These are phyloP conservation scores for Chaetomiaceae sp. DNA, from an alignment of 2,329 filamentous ascomycete genomes.

Conservation along the genomic window DNA sequence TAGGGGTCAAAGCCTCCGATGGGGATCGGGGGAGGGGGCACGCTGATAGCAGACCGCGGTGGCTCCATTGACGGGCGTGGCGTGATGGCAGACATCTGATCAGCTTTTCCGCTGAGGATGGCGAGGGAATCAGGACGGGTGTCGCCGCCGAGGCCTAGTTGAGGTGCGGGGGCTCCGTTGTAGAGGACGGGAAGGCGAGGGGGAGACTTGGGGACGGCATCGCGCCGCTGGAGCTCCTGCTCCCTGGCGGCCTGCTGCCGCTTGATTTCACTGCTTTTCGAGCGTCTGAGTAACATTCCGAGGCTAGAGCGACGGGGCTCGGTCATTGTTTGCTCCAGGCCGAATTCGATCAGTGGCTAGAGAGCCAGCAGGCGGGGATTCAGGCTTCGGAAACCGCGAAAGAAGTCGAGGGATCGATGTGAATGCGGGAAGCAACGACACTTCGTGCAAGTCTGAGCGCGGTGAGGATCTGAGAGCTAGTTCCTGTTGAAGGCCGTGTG, in stretches of 20 bases:
- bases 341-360: conserved; percentile 4
- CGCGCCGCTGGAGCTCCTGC: conserved; percentile 50
- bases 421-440: too few relatives aligned
- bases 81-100: conserved; percentile 29
- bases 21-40: conserved; percentile 55
- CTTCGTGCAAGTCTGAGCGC: neutral
- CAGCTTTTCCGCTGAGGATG: conserved; percentile 49
- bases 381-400: conserved; percentile 13
- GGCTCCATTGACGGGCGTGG: conserved; percentile 53
- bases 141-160: conserved; percentile 54
- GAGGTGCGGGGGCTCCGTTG: conserved; percentile 43
- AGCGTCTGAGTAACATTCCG: conserved; percentile 61
- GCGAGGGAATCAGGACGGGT: conserved; percentile 59
- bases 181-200: conserved; percentile 51
- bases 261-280: conserved; percentile 62
- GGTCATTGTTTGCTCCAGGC: conserved; percentile 31
- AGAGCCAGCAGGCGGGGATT: conserved; percentile 13
- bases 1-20: conserved; percentile 69
- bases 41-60: conserved; percentile 39
- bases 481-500: neutral
- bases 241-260: conserved; percentile 55
- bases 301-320: conserved; percentile 42
- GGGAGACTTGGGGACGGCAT: conserved; percentile 43
- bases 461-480: neutral
- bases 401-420: too few relatives aligned